Percentiles rank a stretch among this genome's conserved stretches.
Conservation (phyloP, 116 monocot genomes). For the Dioscorea cayenensis region DNA sequence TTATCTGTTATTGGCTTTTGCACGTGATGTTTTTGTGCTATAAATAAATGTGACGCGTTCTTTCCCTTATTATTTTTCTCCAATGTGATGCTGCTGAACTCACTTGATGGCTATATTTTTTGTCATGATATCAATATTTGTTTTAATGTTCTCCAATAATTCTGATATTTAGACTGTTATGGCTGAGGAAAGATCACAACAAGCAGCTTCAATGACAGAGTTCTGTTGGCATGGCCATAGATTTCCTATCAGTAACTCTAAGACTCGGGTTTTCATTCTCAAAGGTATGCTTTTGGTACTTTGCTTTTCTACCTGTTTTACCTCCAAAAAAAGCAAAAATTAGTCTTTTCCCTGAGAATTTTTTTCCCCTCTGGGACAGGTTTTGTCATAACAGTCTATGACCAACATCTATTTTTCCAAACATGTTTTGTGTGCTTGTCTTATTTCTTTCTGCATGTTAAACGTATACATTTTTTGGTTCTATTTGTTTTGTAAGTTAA, state of each 20-base stretch:
- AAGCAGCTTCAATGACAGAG: slow-evolving; percentile 94
- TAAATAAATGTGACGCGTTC: no score
- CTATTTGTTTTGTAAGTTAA: no score
- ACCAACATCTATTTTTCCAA: not conserved
- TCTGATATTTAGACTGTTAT: slow-evolving; percentile 68
- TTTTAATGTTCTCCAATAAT: not conserved
- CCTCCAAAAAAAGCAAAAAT: not conserved
- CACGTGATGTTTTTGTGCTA: no score
- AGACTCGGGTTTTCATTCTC: slow-evolving; percentile 92
- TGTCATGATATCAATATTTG: not conserved
- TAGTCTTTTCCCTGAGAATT: not conserved
- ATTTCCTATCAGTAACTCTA: slow-evolving; percentile 91
- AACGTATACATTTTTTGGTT: not conserved
- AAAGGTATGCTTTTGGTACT: slow-evolving; percentile 53
- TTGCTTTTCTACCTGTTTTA: not conserved
- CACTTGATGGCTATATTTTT: not conserved
- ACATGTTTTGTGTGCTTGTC: not conserved
- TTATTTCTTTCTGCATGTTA: not conserved
- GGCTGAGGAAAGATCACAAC: slow-evolving; percentile 89
- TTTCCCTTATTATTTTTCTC: no score
- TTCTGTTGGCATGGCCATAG: slow-evolving; percentile 91
- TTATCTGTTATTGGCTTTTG: no score
- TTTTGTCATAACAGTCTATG: not conserved
- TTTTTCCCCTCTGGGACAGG: not conserved
- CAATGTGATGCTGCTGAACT: no score